Evolutionary conservation across 306 rosid species (phyloP).

Genomic region (Cercis canadensis): DNA sequence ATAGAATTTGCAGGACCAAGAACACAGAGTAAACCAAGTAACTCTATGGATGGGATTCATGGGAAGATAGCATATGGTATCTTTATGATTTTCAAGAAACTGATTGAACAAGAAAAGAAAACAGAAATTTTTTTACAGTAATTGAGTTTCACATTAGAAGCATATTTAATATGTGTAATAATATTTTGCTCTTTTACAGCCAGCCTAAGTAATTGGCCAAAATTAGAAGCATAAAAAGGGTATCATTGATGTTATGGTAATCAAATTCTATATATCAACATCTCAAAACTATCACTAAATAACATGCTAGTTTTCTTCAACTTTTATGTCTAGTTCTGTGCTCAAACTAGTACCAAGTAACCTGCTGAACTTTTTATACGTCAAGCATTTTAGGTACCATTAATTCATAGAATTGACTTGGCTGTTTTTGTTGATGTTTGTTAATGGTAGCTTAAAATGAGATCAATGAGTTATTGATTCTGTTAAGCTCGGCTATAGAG

Average conservation of each 20-base stretch:
- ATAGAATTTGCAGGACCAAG: too few relatives aligned
- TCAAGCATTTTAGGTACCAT: conserved; percentile 34
- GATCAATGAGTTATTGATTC: background rate
- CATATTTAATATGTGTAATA: background rate
- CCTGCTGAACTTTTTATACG: conserved; percentile 12
- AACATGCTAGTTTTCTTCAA: background rate
- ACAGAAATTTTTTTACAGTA: background rate
- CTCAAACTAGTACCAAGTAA: background rate
- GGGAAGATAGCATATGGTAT: background rate
- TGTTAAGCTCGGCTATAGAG: conserved; percentile 18
- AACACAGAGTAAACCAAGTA: background rate
- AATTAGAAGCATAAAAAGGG: background rate
- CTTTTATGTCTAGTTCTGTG: background rate
- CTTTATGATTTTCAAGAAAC: background rate
- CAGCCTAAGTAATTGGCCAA: background rate
- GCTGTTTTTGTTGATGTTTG: background rate
- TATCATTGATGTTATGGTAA: conserved; percentile 1
- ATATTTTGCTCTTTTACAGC: conserved; percentile 3
- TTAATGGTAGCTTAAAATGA: conserved; percentile 26
- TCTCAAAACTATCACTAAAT: background rate
- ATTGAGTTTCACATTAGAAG: background rate
- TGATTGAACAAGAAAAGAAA: background rate
- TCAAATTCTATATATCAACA: conserved; percentile 3
- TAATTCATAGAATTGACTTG: conserved; percentile 10
- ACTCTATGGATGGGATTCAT: background rate